Base-by-base conservation (phyloP, 2,329 filamentous ascomycete species). In the Claviceps pazoutovae region DNA sequence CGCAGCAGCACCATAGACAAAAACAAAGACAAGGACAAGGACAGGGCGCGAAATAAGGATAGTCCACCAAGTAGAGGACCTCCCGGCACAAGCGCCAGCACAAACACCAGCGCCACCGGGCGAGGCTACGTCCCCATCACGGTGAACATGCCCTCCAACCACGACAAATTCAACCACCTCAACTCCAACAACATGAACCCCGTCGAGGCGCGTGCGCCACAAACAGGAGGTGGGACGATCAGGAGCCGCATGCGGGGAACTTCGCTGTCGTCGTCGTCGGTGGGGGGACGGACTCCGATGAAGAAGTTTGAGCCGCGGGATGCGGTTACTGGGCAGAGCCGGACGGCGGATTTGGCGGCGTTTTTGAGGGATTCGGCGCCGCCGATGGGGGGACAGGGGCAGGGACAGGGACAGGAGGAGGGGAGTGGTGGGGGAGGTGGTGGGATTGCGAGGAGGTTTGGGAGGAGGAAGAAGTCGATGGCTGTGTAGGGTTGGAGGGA, bases 281-380 rank as follows among this genome's bases (percentile, higher is more conserved):
- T 34, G 6, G 63, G 63, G 23, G 63, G 66, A 21, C 71, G 75
- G 26, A 71, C 74, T 11, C 69, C 73, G 1, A 77, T 75, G 73
- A 82, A 76, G 66, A 76, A 67, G 58, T 82, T 75, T 59, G 76
- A 80, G 61, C 73, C 78, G 2, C 72, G 77, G 46, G 78, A 80
- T 4, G 67, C 76, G 3, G 66, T 69, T 38, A 65, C 64, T 6
- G 67, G 66, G n/a, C 65, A 64, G 44, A 85, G 67, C n/a, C 66
- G 69, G 46, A 88, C 83, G 2, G 75, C 77, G 17, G 85, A 88
- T 49, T 67, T 91, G 45, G 85, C 86, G 0, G 79, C 81, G 49
- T 91, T 91, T 63, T 68, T 93, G 36, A 78, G 76, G 50, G 80
- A 80, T 59, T 85, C 83, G 14, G 82, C 74, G 37, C 84, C 85